Base-by-base conservation (phyloP, 345 rosid species). In the Acer campestre region DNA sequence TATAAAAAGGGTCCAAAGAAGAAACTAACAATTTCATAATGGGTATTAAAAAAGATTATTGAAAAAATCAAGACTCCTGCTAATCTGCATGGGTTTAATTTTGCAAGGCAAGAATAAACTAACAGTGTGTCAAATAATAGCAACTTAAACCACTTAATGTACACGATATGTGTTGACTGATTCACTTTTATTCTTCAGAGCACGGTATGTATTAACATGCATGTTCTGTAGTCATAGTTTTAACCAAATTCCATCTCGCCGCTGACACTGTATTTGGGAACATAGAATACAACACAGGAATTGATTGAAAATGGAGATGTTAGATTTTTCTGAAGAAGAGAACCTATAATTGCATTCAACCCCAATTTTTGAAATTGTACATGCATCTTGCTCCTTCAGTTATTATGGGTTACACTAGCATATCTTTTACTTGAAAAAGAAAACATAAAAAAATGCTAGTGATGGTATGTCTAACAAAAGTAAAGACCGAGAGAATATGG, bases 241-340 rank as follows among this genome's bases (percentile, higher is more conserved):
- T 42, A 42, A 42, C 46, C 46, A 8, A 42, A 42, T 42, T 42
- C 46, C 46, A 42, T 42, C 46, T 42, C 46, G 1, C 46, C 46
- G 2, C 46, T 9, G 46, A 42, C 46, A 42, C 46, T 42, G 10
- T 9, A 42, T 42, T 42, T 42, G 46, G 46, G 8, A 42, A 42
- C 46, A 42, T 42, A 10, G 48, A 23, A 22, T 35, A 4, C 4
- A 35, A 38, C 49, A 25, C 27, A 1, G 58, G n/a, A 22, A 23
- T 23, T 69, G 12, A 44, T 51, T 22, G 27, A 53, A 68, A 68
- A 12, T 44, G 25, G 71, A 68, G 44, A 40, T 40, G 44, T 42
- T 61, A 71, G 29, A 71, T n/a, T n/a, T 71, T 56, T 63, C 67
- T 31, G 25, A 71, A 55, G 49, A 17, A 55, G 2, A 71, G 27